phyloP scores from a whole-genome alignment of 371 early-diverging fungal species.

The Mortierella sp. region DNA sequence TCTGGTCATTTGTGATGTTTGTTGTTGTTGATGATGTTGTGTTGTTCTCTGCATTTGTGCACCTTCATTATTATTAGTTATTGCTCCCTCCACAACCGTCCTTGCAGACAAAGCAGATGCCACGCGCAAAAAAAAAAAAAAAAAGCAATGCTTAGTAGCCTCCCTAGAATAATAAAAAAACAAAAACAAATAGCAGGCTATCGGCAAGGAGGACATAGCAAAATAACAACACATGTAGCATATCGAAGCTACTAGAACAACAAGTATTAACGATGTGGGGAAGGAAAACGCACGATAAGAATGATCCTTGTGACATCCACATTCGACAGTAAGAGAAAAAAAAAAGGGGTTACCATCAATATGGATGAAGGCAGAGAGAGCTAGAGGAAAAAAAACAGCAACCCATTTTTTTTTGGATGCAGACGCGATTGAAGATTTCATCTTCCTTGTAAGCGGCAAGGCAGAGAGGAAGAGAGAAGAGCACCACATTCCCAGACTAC shows the following conservation, averaged over 20 bases:
- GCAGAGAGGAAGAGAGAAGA: background rate
- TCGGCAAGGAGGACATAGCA: background rate
- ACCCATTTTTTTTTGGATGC: conserved; percentile 6
- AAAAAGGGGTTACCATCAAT: background rate
- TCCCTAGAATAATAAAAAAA: background rate
- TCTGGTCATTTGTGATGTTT: background rate
- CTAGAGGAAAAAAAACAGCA: background rate
- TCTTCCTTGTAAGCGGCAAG: background rate
- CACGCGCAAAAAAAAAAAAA: background rate
- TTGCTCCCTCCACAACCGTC: background rate
- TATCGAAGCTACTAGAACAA: background rate
- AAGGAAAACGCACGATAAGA: background rate
- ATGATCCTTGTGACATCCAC: background rate
- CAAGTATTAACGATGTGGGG: too few species aligned
- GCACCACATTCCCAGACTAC: conserved; percentile 7
- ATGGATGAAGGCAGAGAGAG: background rate
- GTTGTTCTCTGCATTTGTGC: too few species aligned
- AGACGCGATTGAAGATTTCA: background rate
- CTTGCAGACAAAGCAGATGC: background rate
- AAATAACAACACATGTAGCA: too few species aligned
- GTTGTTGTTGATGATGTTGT: background rate
- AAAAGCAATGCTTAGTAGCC: background rate
- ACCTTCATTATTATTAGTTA: too few species aligned
- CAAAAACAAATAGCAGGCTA: background rate
- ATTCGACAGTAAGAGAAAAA: background rate